Evolutionary conservation across 306 rosid genomes (phyloP).

Genomic region (Trifolium fragiferum): DNA sequence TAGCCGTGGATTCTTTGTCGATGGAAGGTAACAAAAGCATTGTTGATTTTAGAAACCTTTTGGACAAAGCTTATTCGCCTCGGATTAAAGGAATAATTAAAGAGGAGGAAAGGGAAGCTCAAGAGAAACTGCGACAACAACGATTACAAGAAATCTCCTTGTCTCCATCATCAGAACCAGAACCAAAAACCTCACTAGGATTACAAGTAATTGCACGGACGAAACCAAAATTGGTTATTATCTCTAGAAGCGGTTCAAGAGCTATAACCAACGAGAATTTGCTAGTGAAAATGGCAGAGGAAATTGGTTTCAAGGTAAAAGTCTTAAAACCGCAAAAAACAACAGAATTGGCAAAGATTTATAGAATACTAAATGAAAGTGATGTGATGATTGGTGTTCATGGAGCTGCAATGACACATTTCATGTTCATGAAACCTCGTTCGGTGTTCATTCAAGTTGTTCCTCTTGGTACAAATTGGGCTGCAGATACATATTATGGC

Average conservation of each 20-base stretch:
- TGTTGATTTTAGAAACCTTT: constrained; percentile 70
- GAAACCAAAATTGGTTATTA: constrained; percentile 64
- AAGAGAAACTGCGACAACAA: constrained; percentile 37
- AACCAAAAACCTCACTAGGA: constrained; percentile 36
- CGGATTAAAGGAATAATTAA: constrained; percentile 61
- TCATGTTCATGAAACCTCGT: constrained; percentile 74
- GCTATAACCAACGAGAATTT: constrained; percentile 70
- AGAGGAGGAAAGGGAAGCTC: constrained; percentile 58
- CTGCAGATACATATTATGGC: constrained; percentile 85
- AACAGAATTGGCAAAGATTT: constrained; percentile 84
- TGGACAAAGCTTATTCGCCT: constrained; percentile 80
- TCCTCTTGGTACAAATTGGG: constrained; percentile 89
- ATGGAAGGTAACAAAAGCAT: constrained; percentile 67
- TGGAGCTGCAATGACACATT: constrained; percentile 99
- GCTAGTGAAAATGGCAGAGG: constrained; percentile 70
- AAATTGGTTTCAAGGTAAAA: constrained; percentile 66
- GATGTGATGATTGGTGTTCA: constrained; percentile 94
- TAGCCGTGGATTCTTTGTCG: constrained; percentile 65
- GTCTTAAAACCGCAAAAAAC: constrained; percentile 66
- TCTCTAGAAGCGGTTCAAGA: constrained; percentile 83
- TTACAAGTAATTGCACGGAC: constrained; percentile 32
- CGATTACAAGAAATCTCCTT: constrained; percentile 33
- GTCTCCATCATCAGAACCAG: constrained; percentile 43
- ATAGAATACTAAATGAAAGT: constrained; percentile 67
- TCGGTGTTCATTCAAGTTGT: constrained; percentile 81